Evolutionary conservation across 768 basidiomycete genomes (phyloP), one percentile per base, ranked within the genome.

Genomic region (Asterophora parasitica): DNA sequence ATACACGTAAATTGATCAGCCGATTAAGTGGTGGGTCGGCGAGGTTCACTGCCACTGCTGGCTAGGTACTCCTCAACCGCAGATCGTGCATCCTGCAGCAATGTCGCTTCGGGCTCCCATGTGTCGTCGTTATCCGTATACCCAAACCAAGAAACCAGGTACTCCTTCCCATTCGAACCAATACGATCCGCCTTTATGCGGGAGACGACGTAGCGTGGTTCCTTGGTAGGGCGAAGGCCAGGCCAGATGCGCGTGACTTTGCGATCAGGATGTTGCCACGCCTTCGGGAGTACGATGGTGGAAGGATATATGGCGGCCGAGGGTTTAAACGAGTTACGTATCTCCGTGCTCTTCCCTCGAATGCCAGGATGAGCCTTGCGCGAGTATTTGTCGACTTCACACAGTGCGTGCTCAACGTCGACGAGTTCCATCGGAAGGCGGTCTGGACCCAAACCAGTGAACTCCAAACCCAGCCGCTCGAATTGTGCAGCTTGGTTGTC

Each of bases 351-450:
- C 36, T 58, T 66, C 26, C 71, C 74, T 48, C 67, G 71, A 47
- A 81, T 58, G 9, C 62, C 33, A 3, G 79, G 77, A 60, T 80
- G 76, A 15, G 64, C 68, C n/a, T 66, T 67, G 38, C 87, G 82
- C 34, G 79, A 71, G 58, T 89, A 90, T 59, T 89, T 87, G 66
- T 88, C 85, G 37, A 84, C 72, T 60, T 91, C 88, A 65, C 88
- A 91, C 12, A 90, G 65, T 1, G 81, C 72, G 60, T 91, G 88
- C 66, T 91, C 88, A 44, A 90, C 69, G 60, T 91, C 88, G 31
- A 81, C 78, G 41, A 88, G 66, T 54, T 75, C 72, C 72, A 85
- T 78, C 6, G 77, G 76, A 10, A 77, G 67, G 12, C 59, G 55
- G 3, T 72, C 50, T 0, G 74, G 70, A 13, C 82, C 79, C 9